Conservation (phyloP, 805 yeast genomes). For the Spathaspora passalidarum region DNA sequence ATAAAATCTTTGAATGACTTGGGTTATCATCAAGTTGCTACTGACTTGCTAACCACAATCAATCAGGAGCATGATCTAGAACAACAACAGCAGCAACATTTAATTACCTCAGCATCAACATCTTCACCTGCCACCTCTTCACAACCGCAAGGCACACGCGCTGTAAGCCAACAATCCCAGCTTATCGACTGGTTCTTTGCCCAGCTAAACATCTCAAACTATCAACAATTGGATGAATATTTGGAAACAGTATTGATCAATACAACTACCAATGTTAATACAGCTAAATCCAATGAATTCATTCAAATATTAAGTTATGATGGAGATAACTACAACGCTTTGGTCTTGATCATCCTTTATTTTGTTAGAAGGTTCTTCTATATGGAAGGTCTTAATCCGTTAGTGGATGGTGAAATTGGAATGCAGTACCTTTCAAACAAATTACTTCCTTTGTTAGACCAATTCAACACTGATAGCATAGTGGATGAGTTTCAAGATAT, state of each 20-base stretch:
- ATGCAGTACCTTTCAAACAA: slow-evolving; percentile 23
- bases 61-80: neutral
- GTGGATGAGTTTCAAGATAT: slow-evolving; percentile 8
- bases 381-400: slow-evolving; percentile 9
- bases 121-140: slow-evolving; percentile 2
- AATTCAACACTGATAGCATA: slow-evolving; percentile 5
- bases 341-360: slow-evolving; percentile 17
- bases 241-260: slow-evolving; percentile 7
- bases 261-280: neutral
- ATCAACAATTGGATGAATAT: slow-evolving; percentile 13
- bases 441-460: slow-evolving; percentile 25
- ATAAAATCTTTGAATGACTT: slow-evolving; percentile 28
- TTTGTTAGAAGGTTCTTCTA: slow-evolving; percentile 26
- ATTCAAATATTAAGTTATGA: slow-evolving; percentile 3
- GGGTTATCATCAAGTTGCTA: slow-evolving; percentile 26
- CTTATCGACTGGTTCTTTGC: slow-evolving; percentile 16
- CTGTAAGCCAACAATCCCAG: slow-evolving; percentile 1
- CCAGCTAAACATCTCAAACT: slow-evolving; percentile 14
- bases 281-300: slow-evolving; percentile 1
- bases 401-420: slow-evolving; percentile 5
- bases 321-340: slow-evolving; percentile 3
- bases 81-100: slow-evolving; percentile 1
- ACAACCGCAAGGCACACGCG: slow-evolving; percentile 2
- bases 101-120: neutral
- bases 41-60: slow-evolving; percentile 11